Conservation (phyloP, 202 grass and related monocot species). For the Cymbopogon flexuosus region DNA sequence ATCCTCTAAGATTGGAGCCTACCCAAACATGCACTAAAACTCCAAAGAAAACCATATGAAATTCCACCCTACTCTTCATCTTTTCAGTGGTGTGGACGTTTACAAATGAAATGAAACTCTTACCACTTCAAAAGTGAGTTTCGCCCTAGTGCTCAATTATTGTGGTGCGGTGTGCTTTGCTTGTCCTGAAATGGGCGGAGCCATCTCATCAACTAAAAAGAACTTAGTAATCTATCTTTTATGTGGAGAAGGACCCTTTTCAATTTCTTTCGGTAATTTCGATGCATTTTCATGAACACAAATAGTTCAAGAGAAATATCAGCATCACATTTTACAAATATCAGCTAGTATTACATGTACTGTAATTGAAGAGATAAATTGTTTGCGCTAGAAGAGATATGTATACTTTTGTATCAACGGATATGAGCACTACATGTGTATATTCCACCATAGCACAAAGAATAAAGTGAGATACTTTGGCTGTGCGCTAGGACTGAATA, state of each 20-base stretch:
- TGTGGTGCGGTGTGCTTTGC: not conserved
- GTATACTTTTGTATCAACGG: not conserved
- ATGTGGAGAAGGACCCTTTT: not conserved
- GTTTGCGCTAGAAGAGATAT: not conserved
- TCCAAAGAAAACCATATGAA: not conserved
- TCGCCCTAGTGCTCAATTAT: slow-evolving; percentile 17
- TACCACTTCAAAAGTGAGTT: not conserved
- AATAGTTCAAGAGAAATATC: not conserved
- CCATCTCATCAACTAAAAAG: not conserved
- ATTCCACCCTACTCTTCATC: not conserved
- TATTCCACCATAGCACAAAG: not conserved
- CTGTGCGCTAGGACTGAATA: not conserved
- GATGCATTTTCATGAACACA: not conserved
- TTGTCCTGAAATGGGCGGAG: not conserved
- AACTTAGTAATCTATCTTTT: not conserved
- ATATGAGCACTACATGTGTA: not conserved
- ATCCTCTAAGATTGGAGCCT: not conserved
- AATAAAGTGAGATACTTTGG: not conserved
- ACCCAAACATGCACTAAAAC: not conserved
- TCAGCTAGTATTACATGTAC: not conserved
- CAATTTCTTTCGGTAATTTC: not conserved
- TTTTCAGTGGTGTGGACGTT: slow-evolving; percentile 17
- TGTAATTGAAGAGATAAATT: not conserved
- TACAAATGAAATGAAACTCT: slow-evolving; percentile 20
- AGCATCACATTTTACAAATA: not conserved